Conservation (phyloP, 192 early-diverging fungal genomes). For the Bifiguratus adelaidae region DNA sequence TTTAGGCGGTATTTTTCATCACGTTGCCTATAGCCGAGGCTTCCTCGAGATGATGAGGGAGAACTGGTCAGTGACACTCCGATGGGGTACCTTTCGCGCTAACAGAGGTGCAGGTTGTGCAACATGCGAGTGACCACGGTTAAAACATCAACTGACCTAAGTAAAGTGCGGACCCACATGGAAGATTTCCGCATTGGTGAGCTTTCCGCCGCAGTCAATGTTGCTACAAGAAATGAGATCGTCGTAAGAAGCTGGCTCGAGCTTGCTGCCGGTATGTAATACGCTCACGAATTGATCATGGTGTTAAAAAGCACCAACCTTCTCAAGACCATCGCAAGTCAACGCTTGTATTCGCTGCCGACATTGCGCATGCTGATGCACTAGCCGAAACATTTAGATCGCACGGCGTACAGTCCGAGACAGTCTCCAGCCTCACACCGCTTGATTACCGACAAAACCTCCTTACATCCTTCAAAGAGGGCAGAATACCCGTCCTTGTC, state of each 20-base stretch:
- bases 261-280: conserved; percentile 19
- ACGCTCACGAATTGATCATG: neutral
- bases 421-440: conserved; percentile 45
- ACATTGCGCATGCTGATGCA: conserved; percentile 61
- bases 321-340: conserved; percentile 33
- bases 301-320: neutral
- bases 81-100: conserved; percentile 2
- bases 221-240: conserved; percentile 36
- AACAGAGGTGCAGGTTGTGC: conserved; percentile 37
- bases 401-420: conserved; percentile 15
- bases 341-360: conserved; percentile 82
- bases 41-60: conserved; percentile 80
- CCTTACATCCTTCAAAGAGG: conserved; percentile 46
- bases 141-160: conserved; percentile 41
- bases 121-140: conserved; percentile 53
- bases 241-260: conserved; percentile 54
- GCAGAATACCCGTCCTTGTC: conserved; percentile 65
- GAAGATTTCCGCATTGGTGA: conserved; percentile 53
- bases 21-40: conserved; percentile 60
- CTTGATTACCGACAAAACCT: conserved; percentile 37
- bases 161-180: conserved; percentile 25
- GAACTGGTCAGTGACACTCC: conserved; percentile 40
- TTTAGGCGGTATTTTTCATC: conserved; percentile 57
- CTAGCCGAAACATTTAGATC: conserved; percentile 44
- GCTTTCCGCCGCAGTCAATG: conserved; percentile 51